Percentiles rank a stretch among this genome's conserved stretches.
phyloP scores from a whole-genome alignment of 495 filamentous ascomycete genomes.

The Penicillium flavigenum region DNA sequence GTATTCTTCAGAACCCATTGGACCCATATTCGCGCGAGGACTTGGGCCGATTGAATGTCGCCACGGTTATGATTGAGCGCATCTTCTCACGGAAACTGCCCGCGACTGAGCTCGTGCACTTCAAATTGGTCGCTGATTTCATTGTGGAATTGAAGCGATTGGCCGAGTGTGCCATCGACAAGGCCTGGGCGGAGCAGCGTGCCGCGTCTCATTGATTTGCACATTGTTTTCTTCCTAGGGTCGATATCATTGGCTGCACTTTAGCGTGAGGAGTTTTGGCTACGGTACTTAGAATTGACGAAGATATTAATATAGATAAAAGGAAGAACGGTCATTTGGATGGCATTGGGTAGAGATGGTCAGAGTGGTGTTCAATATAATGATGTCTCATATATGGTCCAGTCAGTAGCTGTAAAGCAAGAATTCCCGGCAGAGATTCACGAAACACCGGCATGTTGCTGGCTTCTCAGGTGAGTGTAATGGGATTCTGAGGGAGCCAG shows the following conservation, averaged over 20 bases:
- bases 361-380: background rate
- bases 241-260: background rate
- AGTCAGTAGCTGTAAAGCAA: background rate
- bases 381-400: background rate
- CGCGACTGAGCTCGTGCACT: constrained; percentile 44
- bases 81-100: constrained; percentile 41
- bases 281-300: background rate
- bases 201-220: constrained; percentile 13
- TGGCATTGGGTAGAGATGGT: background rate
- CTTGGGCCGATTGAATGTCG: constrained; percentile 39
- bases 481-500: background rate
- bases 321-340: background rate
- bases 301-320: background rate
- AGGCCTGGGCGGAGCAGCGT: constrained; percentile 37
- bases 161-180: constrained; percentile 44
- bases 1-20: constrained; percentile 48
- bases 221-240: background rate
- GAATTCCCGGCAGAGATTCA: background rate
- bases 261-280: constrained; percentile 1
- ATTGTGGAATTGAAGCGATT: constrained; percentile 46
- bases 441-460: background rate
- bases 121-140: constrained; percentile 50
- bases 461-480: background rate
- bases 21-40: constrained; percentile 47
- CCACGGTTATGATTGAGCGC: constrained; percentile 43